Percentiles rank a stretch among this genome's conserved stretches.
phyloP scores from a whole-genome alignment of 2,329 filamentous ascomycete species.

The Neofusicoccum ribis region DNA sequence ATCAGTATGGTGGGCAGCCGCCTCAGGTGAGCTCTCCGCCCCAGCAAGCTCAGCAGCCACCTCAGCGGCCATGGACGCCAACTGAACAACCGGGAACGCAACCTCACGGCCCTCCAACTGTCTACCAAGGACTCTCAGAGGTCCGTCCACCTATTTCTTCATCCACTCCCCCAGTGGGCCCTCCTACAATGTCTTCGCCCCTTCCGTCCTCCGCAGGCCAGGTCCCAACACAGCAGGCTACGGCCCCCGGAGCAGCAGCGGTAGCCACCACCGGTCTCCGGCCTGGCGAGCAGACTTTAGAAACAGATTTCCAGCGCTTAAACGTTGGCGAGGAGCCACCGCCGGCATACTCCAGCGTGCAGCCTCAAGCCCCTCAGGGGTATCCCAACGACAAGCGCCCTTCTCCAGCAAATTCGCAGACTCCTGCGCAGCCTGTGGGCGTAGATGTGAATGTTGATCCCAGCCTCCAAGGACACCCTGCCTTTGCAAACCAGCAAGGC shows the following conservation, averaged over 20 bases:
- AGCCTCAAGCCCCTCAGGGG: slow-evolving; percentile 46
- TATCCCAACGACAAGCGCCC: slow-evolving; percentile 79
- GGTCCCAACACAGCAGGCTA: slow-evolving; percentile 41
- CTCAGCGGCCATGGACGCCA: slow-evolving; percentile 82
- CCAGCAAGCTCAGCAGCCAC: slow-evolving; percentile 41
- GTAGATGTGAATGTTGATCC: slow-evolving; percentile 38
- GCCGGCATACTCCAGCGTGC: slow-evolving; percentile 88
- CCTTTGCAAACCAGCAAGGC: slow-evolving; percentile 74
- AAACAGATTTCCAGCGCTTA: slow-evolving; percentile 83
- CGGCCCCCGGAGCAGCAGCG: slow-evolving; percentile 27
- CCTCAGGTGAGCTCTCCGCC: slow-evolving; percentile 48
- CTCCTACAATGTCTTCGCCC: slow-evolving; percentile 25
- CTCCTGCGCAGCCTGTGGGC: slow-evolving; percentile 29
- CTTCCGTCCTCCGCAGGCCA: slow-evolving; percentile 35
- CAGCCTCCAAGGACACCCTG: slow-evolving; percentile 68
- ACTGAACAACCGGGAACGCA: slow-evolving; percentile 85
- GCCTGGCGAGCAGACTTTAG: slow-evolving; percentile 62
- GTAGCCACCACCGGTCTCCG: slow-evolving; percentile 1
- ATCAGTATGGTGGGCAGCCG: slow-evolving; percentile 64
- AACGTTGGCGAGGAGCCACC: slow-evolving; percentile 80
- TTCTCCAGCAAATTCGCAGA: slow-evolving; percentile 41
- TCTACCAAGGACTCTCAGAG: slow-evolving; percentile 83
- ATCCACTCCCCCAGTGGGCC: neutral
- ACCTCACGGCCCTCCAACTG: slow-evolving; percentile 84
- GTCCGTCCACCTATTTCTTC: slow-evolving; percentile 47